phyloP scores from a whole-genome alignment of 75 land plant genomes.

The Pinus tabuliformis region DNA sequence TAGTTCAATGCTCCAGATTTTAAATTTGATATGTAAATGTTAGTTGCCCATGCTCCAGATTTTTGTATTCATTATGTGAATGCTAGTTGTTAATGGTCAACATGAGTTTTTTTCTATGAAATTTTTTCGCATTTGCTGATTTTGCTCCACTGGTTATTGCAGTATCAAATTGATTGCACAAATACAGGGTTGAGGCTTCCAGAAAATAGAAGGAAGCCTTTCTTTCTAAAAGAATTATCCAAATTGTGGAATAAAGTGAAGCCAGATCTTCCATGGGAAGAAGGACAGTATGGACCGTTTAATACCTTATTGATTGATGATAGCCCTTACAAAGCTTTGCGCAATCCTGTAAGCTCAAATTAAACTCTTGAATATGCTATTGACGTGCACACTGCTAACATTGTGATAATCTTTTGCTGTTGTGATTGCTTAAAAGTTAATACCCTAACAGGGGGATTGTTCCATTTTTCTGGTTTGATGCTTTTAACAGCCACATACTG shows the following conservation, averaged over 20 bases:
- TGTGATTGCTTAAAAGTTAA: not conserved
- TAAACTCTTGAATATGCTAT: not conserved
- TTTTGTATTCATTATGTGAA: no score
- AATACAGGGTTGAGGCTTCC: conserved; percentile 36
- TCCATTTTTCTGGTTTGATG: not conserved
- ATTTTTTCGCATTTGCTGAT: no score
- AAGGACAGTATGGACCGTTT: conserved; percentile 62
- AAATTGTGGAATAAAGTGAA: conserved; percentile 70
- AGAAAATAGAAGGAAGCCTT: conserved; percentile 46
- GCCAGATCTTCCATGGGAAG: conserved; percentile 62
- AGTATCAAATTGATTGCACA: conserved; percentile 77
- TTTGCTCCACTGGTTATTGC: no score
- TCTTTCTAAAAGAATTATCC: conserved; percentile 72
- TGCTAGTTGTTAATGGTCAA: no score
- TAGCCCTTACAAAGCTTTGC: conserved; percentile 84
- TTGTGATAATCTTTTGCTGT: not conserved
- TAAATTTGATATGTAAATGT: no score
- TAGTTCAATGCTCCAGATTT: no score
- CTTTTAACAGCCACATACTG: conserved; percentile 50
- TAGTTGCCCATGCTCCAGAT: no score
- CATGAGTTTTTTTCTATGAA: no score
- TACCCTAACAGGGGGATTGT: not conserved
- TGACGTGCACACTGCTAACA: not conserved
- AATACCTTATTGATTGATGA: conserved; percentile 90
- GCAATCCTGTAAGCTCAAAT: conserved; percentile 70